phyloP scores from a whole-genome alignment of 1,284 basidiomycete genomes.

The Cryptococcus sp. region DNA sequence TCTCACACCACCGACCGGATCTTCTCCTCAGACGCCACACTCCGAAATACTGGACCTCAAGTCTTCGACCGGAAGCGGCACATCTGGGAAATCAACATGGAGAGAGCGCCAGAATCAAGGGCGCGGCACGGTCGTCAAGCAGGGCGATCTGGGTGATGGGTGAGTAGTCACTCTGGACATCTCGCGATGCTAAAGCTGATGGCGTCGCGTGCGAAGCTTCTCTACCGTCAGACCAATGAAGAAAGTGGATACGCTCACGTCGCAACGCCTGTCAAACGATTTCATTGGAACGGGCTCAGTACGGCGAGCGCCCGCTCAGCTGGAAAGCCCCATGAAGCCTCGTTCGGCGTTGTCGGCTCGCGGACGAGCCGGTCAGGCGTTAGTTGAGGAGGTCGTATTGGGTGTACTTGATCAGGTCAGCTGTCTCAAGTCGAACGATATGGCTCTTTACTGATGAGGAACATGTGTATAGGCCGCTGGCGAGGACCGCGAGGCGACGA shows the following conservation, averaged over 20 bases:
- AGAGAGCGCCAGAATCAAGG: slow-evolving; percentile 69
- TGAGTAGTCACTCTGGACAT: slow-evolving; percentile 27
- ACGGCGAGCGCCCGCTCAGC: slow-evolving; percentile 12
- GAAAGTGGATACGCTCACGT: slow-evolving; percentile 78
- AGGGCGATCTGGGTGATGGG: slow-evolving; percentile 80
- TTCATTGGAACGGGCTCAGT: slow-evolving; percentile 63
- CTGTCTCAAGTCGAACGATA: slow-evolving; percentile 4
- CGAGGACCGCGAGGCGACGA: slow-evolving; percentile 81
- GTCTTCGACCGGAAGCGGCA: slow-evolving; percentile 28
- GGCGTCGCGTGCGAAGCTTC: slow-evolving; percentile 50
- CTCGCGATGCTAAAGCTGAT: not conserved
- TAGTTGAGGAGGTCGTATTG: slow-evolving; percentile 78
- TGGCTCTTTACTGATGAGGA: not conserved
- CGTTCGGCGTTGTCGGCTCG: slow-evolving; percentile 24
- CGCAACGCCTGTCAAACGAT: slow-evolving; percentile 74
- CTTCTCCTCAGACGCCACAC: slow-evolving; percentile 32
- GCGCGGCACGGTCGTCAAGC: slow-evolving; percentile 73
- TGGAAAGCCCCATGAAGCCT: slow-evolving; percentile 22
- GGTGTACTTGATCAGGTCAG: slow-evolving; percentile 72
- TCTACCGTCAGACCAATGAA: slow-evolving; percentile 91
- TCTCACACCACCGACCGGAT: slow-evolving; percentile 19
- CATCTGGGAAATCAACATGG: slow-evolving; percentile 37
- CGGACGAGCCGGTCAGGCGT: slow-evolving; percentile 66
- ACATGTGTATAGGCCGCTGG: slow-evolving; percentile 62
- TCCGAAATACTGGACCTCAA: slow-evolving; percentile 27